Conservation (phyloP, 148 eudicot species). For the Rhododendron ferrugineum region DNA sequence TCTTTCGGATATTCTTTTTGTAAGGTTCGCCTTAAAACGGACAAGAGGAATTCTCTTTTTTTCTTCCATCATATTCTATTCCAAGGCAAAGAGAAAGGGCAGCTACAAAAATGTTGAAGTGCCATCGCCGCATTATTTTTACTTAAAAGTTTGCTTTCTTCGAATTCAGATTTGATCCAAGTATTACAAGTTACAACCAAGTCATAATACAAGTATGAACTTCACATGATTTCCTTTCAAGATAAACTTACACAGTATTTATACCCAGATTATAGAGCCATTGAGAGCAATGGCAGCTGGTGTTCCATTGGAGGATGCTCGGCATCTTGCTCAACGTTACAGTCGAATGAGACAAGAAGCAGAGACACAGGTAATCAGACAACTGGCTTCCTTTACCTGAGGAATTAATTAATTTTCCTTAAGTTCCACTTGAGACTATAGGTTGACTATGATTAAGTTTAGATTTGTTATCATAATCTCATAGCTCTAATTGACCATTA, state of each 20-base stretch:
- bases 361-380: slow-evolving; percentile 69
- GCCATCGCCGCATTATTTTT: not conserved
- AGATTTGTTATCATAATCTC: slow-evolving; percentile 6
- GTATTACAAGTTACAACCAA: not conserved
- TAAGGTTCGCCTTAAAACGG: not conserved
- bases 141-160: not conserved
- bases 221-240: not conserved
- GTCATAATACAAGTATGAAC: not conserved
- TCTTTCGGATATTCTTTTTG: not conserved
- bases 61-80: not conserved
- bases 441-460: not conserved
- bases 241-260: not conserved
- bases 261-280: slow-evolving; percentile 78
- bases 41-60: not conserved
- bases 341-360: slow-evolving; percentile 99
- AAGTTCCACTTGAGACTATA: not conserved
- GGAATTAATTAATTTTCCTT: not conserved
- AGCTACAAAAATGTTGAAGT: not conserved
- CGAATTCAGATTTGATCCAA: slow-evolving; percentile 6
- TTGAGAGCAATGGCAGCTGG: slow-evolving; percentile 74
- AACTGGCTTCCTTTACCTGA: slow-evolving; percentile 2
- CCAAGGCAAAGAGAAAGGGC: not conserved
- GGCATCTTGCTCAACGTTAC: slow-evolving; percentile 97
- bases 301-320: slow-evolving; percentile 93
- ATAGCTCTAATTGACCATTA: slow-evolving; percentile 15